A percentile compares a stretch with the other conserved stretches of the same genome.
Evolutionary conservation across 2,329 filamentous ascomycete genomes (phyloP).

Genomic region (Clarireedia sp.): DNA sequence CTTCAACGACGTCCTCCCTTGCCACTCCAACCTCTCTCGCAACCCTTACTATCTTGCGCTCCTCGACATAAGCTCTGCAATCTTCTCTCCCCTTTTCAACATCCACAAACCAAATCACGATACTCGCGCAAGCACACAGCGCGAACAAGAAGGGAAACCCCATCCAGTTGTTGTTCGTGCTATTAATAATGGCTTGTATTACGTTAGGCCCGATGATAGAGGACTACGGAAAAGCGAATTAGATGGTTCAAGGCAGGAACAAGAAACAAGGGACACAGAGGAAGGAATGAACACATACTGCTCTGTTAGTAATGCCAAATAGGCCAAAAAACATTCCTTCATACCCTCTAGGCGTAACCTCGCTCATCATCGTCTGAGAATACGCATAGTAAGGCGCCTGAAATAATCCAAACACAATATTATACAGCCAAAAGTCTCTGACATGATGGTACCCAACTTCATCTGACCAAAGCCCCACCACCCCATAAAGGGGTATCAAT

Average conservation of each 20-base stretch:
- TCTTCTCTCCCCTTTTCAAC: constrained; percentile 35
- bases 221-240: constrained; percentile 24
- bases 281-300: constrained; percentile 25
- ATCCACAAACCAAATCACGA: constrained; percentile 34
- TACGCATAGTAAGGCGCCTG: constrained; percentile 38
- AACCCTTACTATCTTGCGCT: constrained; percentile 28
- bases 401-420: constrained; percentile 35
- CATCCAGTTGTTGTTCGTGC: constrained; percentile 36
- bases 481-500: constrained; percentile 35
- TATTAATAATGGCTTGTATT: constrained; percentile 36
- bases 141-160: constrained; percentile 36
- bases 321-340: constrained; percentile 39
- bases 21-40: constrained; percentile 24
- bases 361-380: constrained; percentile 37
- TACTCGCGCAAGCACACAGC: constrained; percentile 32
- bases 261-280: background rate
- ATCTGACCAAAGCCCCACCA: constrained; percentile 34
- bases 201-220: constrained; percentile 37
- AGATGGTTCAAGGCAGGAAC: background rate
- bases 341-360: constrained; percentile 35
- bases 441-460: constrained; percentile 34
- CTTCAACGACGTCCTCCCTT: constrained; percentile 17
- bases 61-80: constrained; percentile 31
- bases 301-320: constrained; percentile 37
- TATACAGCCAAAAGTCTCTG: constrained; percentile 36